Evolutionary conservation across 441 rosid species (phyloP), one percentile per base, ranked within the genome.

Genomic region (Bocquillonia castaneifolia): DNA sequence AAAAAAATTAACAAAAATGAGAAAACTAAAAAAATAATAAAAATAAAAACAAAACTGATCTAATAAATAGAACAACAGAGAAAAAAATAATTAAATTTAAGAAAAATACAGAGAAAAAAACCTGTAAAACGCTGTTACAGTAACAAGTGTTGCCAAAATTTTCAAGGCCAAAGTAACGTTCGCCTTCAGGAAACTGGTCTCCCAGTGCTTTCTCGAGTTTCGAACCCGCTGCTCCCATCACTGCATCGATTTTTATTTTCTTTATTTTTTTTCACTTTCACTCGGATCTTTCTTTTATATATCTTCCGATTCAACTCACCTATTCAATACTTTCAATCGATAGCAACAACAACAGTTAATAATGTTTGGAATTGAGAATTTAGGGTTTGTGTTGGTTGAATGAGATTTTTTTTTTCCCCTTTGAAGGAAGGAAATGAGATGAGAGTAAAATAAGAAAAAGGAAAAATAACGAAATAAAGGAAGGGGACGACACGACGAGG

Each of bases 151-250:
- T 93, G 78, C 99, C 97, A 78, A 93, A 93, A 80, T 93, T 93
- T 81, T 94, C 99, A 55, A 94, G 90, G 53, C 99, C 99, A 60
- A 94, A 95, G 79, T 92, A 95, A 31, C 97, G 92, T 74, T 95
- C 98, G 69, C 97, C 97, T 82, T 95, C 98, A 5, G 99, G 99
- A 76, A 95, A 95, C 84, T 90, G 96, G 79, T 94, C 99, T 78
- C 99, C 98, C 53, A 95, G 88, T 77, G 94, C 97, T 74, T 94
- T 94, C 91, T 94, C 99, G 72, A 94, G 98, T 83, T 86, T 94
- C 50, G 99, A 94, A 52, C 97, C 99, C 53, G 97, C 98, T 62
- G 96, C 97, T 22, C 99, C 99, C 99, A 94, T 93, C 31, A 78
- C 72, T 68, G 77, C 78, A 76, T 69, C 64, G 13, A 65, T 51